Conservation (phyloP, 164 flowering plant species). For the Nymphaea thermarum region DNA sequence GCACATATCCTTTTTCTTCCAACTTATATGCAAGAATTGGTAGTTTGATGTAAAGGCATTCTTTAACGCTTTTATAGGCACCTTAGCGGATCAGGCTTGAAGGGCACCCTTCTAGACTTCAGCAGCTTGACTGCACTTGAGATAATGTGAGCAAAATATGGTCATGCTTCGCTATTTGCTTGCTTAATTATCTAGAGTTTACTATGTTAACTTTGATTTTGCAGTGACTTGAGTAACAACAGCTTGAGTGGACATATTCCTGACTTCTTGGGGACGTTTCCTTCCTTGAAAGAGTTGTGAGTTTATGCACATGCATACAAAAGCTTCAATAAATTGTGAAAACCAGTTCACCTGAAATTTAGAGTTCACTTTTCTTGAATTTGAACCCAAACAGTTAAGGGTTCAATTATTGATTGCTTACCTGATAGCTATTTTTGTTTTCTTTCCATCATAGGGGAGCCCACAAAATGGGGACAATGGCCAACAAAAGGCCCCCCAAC, state of each 20-base stretch:
- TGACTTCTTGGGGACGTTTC: constrained; percentile 15
- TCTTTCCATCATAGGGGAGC: no score
- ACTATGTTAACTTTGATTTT: neutral
- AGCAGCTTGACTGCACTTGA: constrained; percentile 32
- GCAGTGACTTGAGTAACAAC: neutral
- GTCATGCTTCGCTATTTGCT: neutral
- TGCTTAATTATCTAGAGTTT: neutral
- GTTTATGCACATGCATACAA: neutral
- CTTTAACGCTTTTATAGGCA: constrained; percentile 7
- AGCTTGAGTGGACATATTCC: constrained; percentile 1
- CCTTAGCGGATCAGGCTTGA: constrained; percentile 18
- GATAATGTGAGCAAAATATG: constrained; percentile 20
- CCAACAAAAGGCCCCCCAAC: no score
- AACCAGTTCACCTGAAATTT: neutral
- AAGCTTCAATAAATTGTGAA: neutral
- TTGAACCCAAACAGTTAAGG: no score
- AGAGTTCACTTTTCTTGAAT: no score
- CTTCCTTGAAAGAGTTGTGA: constrained; percentile 19
- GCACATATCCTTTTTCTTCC: no score
- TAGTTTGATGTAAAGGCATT: no score
- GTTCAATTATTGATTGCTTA: no score
- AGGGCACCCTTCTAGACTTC: constrained; percentile 32
- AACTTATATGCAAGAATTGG: no score
- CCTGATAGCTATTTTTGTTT: no score
- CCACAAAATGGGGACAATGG: no score